These are phyloP conservation scores for Psidium guajava DNA, from an alignment of 345 rosid species.

Conservation along the genomic window DNA sequence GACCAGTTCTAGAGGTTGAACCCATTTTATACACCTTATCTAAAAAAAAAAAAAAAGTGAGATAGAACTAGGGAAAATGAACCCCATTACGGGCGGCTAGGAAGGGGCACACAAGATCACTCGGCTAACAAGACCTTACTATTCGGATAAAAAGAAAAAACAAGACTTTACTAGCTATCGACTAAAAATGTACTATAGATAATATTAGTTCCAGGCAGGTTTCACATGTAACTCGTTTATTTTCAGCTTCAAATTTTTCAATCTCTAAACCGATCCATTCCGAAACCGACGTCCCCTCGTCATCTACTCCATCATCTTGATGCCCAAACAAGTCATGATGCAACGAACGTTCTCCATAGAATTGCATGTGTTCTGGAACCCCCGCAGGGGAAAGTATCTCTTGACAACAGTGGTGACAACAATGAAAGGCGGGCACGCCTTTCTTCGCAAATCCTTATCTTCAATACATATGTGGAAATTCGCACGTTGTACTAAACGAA, in stretches of 20 bases:
- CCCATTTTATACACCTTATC: neutral
- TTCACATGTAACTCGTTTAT: neutral
- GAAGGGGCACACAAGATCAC: neutral
- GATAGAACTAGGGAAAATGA: neutral
- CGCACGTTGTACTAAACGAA: neutral
- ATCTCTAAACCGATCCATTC: neutral
- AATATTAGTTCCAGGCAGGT: neutral
- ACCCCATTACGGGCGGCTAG: neutral
- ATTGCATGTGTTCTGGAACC: neutral
- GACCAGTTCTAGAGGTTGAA: neutral
- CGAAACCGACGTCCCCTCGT: neutral
- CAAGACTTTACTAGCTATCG: neutral
- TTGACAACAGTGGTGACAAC: neutral
- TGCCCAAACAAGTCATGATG: neutral
- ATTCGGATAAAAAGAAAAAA: neutral
- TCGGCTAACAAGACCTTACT: neutral
- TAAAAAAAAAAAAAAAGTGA: neutral
- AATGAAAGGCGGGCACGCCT: neutral
- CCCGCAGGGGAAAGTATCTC: neutral
- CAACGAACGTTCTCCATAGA: neutral
- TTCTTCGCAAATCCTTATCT: neutral
- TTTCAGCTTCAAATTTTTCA: neutral
- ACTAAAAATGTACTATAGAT: neutral
- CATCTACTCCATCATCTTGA: neutral
- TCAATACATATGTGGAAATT: neutral